Conservation (phyloP, 352 stramenopile genomes). For the Aphanomyces stellatus region DNA sequence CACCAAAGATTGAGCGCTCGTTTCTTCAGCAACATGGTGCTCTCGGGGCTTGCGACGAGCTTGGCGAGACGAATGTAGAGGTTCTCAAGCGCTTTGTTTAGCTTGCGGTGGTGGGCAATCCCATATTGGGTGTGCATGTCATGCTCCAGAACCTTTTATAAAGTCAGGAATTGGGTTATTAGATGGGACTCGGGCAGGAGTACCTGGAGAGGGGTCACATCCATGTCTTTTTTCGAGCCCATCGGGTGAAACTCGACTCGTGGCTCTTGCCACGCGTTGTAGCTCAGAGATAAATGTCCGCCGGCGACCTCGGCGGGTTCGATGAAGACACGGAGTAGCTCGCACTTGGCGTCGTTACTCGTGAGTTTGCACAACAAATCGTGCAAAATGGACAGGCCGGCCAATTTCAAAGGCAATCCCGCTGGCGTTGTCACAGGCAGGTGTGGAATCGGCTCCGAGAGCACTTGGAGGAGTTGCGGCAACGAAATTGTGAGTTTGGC, state of each 20-base stretch:
- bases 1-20: constrained; percentile 38
- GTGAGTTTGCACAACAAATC: constrained; percentile 47
- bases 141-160: background rate
- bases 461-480: background rate
- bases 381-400: constrained; percentile 36
- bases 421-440: background rate
- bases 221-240: background rate
- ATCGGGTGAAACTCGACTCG: constrained; percentile 1
- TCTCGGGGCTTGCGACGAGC: constrained; percentile 32
- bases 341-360: constrained; percentile 33
- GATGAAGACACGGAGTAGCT: constrained; percentile 31
- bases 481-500: background rate
- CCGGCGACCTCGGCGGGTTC: background rate
- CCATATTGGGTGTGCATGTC: constrained; percentile 16
- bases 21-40: constrained; percentile 33
- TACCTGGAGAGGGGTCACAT: constrained; percentile 3
- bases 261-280: constrained; percentile 16
- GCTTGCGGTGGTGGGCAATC: background rate
- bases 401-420: background rate
- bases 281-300: background rate
- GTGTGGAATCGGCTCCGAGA: background rate
- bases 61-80: constrained; percentile 40
- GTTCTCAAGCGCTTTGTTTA: constrained; percentile 36
- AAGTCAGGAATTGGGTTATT: background rate
- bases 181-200: too few species aligned